phyloP scores from a whole-genome alignment of 805 yeast genomes.

The Torulaspora maleeae region DNA sequence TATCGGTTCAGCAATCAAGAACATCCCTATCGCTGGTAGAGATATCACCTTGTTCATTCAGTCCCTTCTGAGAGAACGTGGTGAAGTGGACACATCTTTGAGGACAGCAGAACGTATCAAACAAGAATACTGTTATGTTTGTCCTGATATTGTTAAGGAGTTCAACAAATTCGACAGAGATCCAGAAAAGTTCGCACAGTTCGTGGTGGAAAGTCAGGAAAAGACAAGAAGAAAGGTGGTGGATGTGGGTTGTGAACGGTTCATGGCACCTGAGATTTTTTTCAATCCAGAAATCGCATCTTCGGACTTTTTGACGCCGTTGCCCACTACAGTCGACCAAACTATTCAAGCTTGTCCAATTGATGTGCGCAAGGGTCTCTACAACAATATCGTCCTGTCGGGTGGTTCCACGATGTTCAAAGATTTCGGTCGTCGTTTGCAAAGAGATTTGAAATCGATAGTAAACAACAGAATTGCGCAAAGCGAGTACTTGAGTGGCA shows the following conservation, averaged over 20 bases:
- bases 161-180: constrained; percentile 91
- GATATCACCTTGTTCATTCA: constrained; percentile 94
- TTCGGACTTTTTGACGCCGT: constrained; percentile 90
- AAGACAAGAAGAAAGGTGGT: constrained; percentile 61
- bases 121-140: constrained; percentile 94
- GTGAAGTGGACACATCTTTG: constrained; percentile 88
- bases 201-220: constrained; percentile 74
- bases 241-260: constrained; percentile 96
- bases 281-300: constrained; percentile 97
- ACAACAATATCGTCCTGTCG: constrained; percentile 89
- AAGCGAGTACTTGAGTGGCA: constrained; percentile 69
- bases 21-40: constrained; percentile 97
- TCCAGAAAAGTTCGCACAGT: constrained; percentile 90
- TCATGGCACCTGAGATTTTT: constrained; percentile 98
- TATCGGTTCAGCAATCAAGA: constrained; percentile 94
- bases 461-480: constrained; percentile 84
- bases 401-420: constrained; percentile 99
- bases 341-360: constrained; percentile 95
- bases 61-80: constrained; percentile 90
- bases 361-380: constrained; percentile 94
- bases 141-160: constrained; percentile 96
- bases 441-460: constrained; percentile 82
- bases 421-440: constrained; percentile 95
- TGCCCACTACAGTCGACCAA: constrained; percentile 92
- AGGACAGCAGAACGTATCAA: constrained; percentile 96